These are phyloP conservation scores for Melastoma malabathricum DNA, from an alignment of 345 rosid species.

Conservation along the genomic window DNA sequence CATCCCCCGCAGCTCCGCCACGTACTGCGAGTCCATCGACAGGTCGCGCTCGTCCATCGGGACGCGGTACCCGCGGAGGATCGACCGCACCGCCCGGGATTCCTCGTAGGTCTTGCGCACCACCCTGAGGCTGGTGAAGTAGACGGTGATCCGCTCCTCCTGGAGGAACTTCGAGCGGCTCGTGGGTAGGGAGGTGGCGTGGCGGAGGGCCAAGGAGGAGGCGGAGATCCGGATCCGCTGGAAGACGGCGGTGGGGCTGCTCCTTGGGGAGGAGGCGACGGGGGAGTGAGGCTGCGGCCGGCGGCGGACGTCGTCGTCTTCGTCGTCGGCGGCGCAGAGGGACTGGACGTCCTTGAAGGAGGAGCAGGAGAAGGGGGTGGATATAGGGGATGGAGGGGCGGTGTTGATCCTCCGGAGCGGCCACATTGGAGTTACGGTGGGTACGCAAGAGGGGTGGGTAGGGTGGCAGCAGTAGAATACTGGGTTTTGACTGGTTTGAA, in stretches of 20 bases:
- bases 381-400: conserved; percentile 9
- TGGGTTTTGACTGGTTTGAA: no score
- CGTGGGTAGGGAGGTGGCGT: neutral
- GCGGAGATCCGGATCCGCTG: conserved; percentile 38
- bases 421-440: conserved; percentile 19
- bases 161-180: neutral
- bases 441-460: no score
- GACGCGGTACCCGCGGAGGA: conserved; percentile 40
- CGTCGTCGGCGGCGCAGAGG: conserved; percentile 16
- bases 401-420: conserved; percentile 20
- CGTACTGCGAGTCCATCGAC: conserved; percentile 44
- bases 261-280: conserved; percentile 8
- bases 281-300: conserved; percentile 11
- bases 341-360: conserved; percentile 41
- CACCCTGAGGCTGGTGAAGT: conserved; percentile 67
- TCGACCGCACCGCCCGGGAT: conserved; percentile 42
- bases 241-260: conserved; percentile 27
- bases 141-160: conserved; percentile 31
- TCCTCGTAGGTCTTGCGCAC: conserved; percentile 68
- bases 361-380: conserved; percentile 26
- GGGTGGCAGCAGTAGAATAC: no score
- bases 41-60: conserved; percentile 70
- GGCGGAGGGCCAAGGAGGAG: conserved; percentile 12
- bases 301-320: conserved; percentile 3
- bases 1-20: conserved; percentile 36